Base-by-base conservation (phyloP, 1,139 yeast species). In the Eremothecium sinecaudum region DNA sequence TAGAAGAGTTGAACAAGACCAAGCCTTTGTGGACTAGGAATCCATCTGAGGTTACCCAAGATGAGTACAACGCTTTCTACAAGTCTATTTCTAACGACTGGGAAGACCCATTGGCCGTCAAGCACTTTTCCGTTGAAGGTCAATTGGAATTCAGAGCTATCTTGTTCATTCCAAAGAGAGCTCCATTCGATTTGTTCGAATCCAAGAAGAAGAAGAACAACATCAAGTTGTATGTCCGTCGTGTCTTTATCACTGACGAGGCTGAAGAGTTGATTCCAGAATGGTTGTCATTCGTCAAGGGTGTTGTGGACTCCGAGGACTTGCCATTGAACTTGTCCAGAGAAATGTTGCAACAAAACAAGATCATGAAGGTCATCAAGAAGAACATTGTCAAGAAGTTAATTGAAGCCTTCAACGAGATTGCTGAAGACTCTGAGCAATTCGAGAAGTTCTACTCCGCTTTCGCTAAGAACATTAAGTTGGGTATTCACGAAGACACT, bases 61-160 rank as follows among this genome's bases (percentile, higher is more conserved):
- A 92, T 50, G 99, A 92, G 71, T 92, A 92, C 75, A 90, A 92
- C 61, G 93, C 97, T 45, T 92, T 92, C 82, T 92, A 92, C 82
- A 92, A 92, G 75, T 84, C 97, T 36, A 90, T 92, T 59, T 87
- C 98, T 40, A 92, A 92, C 69, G 99, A 92, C 68, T 92, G 98
- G 98, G 98, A 90, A 73, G 98, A 90, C 64, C 99, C 96, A 69
- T 78, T 90, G 64, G 97, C 97, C 50, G 97, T 90, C 54, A 92
- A 92, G 78, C 99, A 92, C 72, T 92, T 92, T 73, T 84, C 96
- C 37, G 99, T 92, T 62, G 99, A 92, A 73, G 99, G 99, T 76
- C 98, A 92, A 73, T 79, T 92, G 59, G 99, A 92, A 72, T 92
- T 92, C 78, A 86, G 82, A 73, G 97, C 98, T 46, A 90, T 92